phyloP scores from a whole-genome alignment of 1,284 basidiomycete species.

The Irpex sp. region DNA sequence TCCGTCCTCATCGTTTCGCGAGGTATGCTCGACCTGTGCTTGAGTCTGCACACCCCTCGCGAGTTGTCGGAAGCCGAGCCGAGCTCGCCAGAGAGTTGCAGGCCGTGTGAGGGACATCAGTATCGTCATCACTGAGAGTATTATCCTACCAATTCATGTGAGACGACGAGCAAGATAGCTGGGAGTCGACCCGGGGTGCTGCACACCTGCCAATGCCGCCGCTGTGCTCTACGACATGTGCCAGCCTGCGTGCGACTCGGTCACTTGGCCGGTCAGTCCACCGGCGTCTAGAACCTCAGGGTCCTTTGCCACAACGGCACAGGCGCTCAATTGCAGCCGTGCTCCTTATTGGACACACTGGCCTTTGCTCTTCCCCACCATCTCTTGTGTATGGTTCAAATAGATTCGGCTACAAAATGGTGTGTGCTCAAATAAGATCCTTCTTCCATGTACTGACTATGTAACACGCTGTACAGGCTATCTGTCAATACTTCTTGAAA shows the following conservation, averaged over 20 bases:
- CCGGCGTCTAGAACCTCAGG: too few relatives aligned
- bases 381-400: too few relatives aligned
- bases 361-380: too few relatives aligned
- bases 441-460: too few relatives aligned
- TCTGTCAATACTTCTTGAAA: slow-evolving; percentile 64
- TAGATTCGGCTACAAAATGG: too few relatives aligned
- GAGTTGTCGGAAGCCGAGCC: not conserved
- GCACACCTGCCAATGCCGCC: not conserved
- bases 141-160: not conserved
- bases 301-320: too few relatives aligned
- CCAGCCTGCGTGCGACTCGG: too few relatives aligned
- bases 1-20: slow-evolving; percentile 28
- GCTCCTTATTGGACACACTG: too few relatives aligned
- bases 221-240: too few relatives aligned
- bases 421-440: too few relatives aligned
- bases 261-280: too few relatives aligned
- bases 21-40: slow-evolving; percentile 35
- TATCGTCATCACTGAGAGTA: not conserved
- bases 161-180: not conserved
- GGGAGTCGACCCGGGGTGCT: not conserved
- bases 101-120: not conserved
- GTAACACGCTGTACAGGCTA: slow-evolving; percentile 21
- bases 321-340: too few relatives aligned
- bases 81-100: not conserved
- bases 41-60: slow-evolving; percentile 38